phyloP scores from a whole-genome alignment of 106 monocot species.

The Allium sativum region DNA sequence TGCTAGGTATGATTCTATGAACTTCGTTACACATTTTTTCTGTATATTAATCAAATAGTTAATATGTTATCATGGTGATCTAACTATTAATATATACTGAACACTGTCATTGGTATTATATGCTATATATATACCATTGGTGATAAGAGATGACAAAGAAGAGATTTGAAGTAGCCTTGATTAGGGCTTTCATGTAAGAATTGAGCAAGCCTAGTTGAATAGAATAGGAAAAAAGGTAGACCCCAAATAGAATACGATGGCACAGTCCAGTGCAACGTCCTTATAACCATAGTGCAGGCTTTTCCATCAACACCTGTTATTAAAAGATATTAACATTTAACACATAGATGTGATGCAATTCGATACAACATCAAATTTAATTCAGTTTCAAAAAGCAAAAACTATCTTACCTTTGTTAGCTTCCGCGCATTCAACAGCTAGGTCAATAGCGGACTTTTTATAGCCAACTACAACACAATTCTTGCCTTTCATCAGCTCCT shows the following conservation, averaged over 20 bases:
- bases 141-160: constrained; percentile 28
- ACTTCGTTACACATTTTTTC: constrained; percentile 62
- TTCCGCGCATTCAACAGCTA: constrained; percentile 71
- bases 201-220: constrained; percentile 44
- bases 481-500: constrained; percentile 63
- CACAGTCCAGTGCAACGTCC: constrained; percentile 59
- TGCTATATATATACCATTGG: constrained; percentile 31
- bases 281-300: constrained; percentile 64
- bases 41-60: background rate
- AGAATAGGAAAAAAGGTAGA: constrained; percentile 53
- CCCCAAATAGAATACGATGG: constrained; percentile 73
- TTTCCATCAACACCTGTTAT: constrained; percentile 44
- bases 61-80: background rate
- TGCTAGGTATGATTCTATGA: constrained; percentile 63
- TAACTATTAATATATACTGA: background rate
- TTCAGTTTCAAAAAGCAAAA: too few relatives aligned
- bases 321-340: too few relatives aligned
- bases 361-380: background rate
- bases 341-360: too few relatives aligned
- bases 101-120: too few relatives aligned
- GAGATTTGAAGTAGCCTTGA: constrained; percentile 37
- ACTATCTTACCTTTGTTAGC: constrained; percentile 53
- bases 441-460: constrained; percentile 81
- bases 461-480: constrained; percentile 74
- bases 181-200: constrained; percentile 48